phyloP scores from a whole-genome alignment of 2,329 filamentous ascomycete genomes.

The Parascedosporium putredinis region DNA sequence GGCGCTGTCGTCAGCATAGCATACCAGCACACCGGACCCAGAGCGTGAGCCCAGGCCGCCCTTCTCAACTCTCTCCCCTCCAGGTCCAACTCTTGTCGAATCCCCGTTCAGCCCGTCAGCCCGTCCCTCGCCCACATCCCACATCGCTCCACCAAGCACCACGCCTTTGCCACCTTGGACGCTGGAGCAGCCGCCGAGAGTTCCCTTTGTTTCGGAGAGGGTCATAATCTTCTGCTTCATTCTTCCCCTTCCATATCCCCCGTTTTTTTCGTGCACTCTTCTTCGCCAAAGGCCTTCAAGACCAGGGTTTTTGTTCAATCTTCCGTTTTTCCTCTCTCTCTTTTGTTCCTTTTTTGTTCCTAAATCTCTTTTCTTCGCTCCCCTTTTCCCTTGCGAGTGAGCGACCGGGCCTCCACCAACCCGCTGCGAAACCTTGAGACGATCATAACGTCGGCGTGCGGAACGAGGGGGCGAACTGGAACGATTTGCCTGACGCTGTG shows the following conservation, averaged over 20 bases:
- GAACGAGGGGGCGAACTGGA: not conserved
- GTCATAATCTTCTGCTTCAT: no score
- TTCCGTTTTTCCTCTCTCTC: not conserved
- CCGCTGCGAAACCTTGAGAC: not conserved
- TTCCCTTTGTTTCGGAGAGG: conserved; percentile 1
- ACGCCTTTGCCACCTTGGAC: not conserved
- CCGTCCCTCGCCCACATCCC: conserved; percentile 42
- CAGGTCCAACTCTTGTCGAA: not conserved
- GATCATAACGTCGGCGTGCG: not conserved
- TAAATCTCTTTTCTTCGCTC: not conserved
- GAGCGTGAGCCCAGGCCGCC: not conserved
- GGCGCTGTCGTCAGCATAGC: conserved; percentile 1
- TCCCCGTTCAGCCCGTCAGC: conserved; percentile 18
- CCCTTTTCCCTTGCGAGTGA: not conserved
- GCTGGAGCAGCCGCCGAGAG: not conserved
- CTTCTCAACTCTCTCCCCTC: not conserved
- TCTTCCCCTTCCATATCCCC: no score
- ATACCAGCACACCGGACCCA: not conserved
- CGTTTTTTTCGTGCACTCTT: no score
- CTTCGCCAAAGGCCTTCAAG: no score
- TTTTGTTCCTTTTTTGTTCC: not conserved
- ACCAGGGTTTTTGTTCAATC: no score
- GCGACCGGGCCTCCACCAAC: not conserved
- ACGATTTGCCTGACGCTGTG: not conserved
- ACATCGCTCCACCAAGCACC: no score